A percentile compares a stretch with the other conserved stretches of the same genome.
Conservation (phyloP, 2,329 filamentous ascomycete species). For the Microthyrium microscopicum region DNA sequence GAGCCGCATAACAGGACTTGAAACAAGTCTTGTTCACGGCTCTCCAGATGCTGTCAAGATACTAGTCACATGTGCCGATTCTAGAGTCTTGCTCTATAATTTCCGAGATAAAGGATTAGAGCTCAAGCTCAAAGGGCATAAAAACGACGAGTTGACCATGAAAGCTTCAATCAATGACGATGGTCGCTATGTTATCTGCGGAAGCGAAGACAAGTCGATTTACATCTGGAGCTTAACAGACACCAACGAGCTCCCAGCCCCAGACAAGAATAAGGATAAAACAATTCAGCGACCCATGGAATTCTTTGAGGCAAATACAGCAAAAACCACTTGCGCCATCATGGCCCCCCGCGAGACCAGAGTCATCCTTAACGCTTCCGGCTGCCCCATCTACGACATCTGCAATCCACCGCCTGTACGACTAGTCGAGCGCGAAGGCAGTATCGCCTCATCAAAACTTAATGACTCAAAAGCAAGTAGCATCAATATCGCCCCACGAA, state of each 20-base stretch:
- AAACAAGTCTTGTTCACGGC: slow-evolving; percentile 47
- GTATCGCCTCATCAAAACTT: slow-evolving; percentile 31
- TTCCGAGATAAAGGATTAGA: slow-evolving; percentile 71
- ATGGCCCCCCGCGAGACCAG: slow-evolving; percentile 69
- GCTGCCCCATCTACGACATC: slow-evolving; percentile 87
- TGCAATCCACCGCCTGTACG: slow-evolving; percentile 90
- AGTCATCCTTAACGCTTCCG: slow-evolving; percentile 60
- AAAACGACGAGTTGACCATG: slow-evolving; percentile 82
- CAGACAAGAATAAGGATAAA: slow-evolving; percentile 49
- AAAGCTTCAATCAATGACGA: slow-evolving; percentile 80
- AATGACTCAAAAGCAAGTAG: slow-evolving; percentile 26
- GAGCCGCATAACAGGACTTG: slow-evolving; percentile 92
- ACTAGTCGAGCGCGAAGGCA: slow-evolving; percentile 58
- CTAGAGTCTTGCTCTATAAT: slow-evolving; percentile 77
- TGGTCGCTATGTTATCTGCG: slow-evolving; percentile 71
- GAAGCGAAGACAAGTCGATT: slow-evolving; percentile 76
- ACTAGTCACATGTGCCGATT: slow-evolving; percentile 88
- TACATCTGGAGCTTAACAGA: slow-evolving; percentile 70
- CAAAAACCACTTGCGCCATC: slow-evolving; percentile 76
- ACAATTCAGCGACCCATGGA: slow-evolving; percentile 73
- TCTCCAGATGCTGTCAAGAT: slow-evolving; percentile 56
- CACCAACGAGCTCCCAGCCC: too few relatives aligned
- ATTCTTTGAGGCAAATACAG: slow-evolving; percentile 76
- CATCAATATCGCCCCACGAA: slow-evolving; percentile 8
- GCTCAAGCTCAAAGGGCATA: slow-evolving; percentile 79